phyloP scores from a whole-genome alignment of 2,329 filamentous ascomycete species.

The Ceratocystis albifundus region DNA sequence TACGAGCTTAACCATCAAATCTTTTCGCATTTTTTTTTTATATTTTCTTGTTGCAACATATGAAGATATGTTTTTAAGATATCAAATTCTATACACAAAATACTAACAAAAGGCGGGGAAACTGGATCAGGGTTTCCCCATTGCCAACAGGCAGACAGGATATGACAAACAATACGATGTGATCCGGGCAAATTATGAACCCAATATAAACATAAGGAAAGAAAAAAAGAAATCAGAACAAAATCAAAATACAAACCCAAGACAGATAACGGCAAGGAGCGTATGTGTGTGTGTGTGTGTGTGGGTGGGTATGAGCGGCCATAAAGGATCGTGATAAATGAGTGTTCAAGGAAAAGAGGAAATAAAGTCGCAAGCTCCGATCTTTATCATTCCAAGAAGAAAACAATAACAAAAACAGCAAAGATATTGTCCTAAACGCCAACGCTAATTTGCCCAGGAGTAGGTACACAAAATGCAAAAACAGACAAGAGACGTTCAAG shows the following conservation, averaged over 20 bases:
- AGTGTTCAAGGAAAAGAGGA: slow-evolving; percentile 4
- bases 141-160: slow-evolving; percentile 23
- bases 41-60: slow-evolving; percentile 15
- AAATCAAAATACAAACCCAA: background rate
- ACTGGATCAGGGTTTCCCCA: slow-evolving; percentile 20
- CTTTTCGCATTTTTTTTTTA: slow-evolving; percentile 9
- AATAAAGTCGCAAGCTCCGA: background rate
- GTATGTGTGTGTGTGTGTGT: background rate
- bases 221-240: background rate
- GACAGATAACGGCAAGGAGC: slow-evolving; percentile 11
- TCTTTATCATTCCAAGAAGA: background rate
- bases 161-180: slow-evolving; percentile 21
- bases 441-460: slow-evolving; percentile 21
- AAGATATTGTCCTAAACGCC: slow-evolving; percentile 20
- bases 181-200: slow-evolving; percentile 20
- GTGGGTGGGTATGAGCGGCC: slow-evolving; percentile 3
- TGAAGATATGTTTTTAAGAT: slow-evolving; percentile 17
- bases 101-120: slow-evolving; percentile 16
- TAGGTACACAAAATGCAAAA: slow-evolving; percentile 19
- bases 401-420: slow-evolving; percentile 15
- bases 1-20: background rate
- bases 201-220: slow-evolving; percentile 9
- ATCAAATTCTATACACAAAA: slow-evolving; percentile 21
- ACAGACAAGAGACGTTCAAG: slow-evolving; percentile 6
- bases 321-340: slow-evolving; percentile 14